phyloP scores from a whole-genome alignment of 2,329 filamentous ascomycete species.

The Fusarium coffeatum region DNA sequence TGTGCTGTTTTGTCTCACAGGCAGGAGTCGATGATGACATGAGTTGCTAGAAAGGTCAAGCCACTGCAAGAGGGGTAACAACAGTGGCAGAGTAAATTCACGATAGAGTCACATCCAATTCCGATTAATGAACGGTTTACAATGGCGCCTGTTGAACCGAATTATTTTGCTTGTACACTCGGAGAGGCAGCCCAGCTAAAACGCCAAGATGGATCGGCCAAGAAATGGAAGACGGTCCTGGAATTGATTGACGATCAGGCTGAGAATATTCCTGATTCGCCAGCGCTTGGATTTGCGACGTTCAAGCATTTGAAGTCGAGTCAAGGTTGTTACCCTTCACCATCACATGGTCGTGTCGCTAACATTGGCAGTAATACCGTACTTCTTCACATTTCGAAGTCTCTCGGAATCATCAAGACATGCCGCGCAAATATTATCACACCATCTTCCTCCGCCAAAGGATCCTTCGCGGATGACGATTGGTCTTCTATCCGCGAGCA shows the following conservation, averaged over 20 bases:
- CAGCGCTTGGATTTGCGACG: slow-evolving; percentile 63
- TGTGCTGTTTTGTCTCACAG: neutral
- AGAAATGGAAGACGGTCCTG: slow-evolving; percentile 59
- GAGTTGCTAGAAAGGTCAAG: neutral
- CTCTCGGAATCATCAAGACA: slow-evolving; percentile 48
- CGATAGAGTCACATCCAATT: neutral
- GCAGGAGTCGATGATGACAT: slow-evolving; percentile 24
- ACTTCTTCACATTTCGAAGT: slow-evolving; percentile 47
- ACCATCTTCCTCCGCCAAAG: neutral
- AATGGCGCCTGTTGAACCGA: slow-evolving; percentile 43
- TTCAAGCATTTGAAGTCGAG: slow-evolving; percentile 22
- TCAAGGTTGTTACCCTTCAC: neutral
- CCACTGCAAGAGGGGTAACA: slow-evolving; percentile 3
- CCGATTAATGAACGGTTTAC: accelerated
- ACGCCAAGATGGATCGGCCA: slow-evolving; percentile 19
- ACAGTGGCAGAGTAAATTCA: neutral
- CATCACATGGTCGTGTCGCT: neutral
- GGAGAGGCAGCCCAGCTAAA: slow-evolving; percentile 62
- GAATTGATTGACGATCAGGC: slow-evolving; percentile 64
- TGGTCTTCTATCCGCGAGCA: slow-evolving; percentile 68
- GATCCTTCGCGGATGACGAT: neutral
- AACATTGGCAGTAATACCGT: neutral
- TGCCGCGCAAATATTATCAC: slow-evolving; percentile 48
- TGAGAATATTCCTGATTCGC: slow-evolving; percentile 49
- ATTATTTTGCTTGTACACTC: slow-evolving; percentile 72